Percentiles rank a stretch among this genome's conserved stretches.
Conservation (phyloP, 1,284 basidiomycete genomes). For the Chalciporus sp. region DNA sequence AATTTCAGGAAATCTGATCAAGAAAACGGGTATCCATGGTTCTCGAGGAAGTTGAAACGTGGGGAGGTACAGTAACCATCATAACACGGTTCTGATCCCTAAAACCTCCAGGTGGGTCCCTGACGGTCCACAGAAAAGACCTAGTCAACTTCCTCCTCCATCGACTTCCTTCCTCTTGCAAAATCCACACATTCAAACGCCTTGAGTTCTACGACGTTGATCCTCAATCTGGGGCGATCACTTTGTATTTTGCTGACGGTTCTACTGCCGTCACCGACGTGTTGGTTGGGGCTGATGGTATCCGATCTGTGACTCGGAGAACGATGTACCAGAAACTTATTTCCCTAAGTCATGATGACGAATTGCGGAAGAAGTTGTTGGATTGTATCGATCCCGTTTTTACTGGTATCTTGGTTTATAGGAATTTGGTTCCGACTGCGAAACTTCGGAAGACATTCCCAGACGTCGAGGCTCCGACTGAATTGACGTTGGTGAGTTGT, state of each 20-base stretch:
- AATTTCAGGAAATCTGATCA: slow-evolving; percentile 27
- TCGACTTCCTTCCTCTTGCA: slow-evolving; percentile 31
- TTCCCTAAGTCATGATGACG: slow-evolving; percentile 5
- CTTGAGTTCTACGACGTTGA: slow-evolving; percentile 29
- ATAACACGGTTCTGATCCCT: not conserved
- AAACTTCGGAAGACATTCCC: slow-evolving; percentile 29
- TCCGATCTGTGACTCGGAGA: slow-evolving; percentile 24
- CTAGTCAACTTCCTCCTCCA: slow-evolving; percentile 33
- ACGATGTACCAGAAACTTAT: slow-evolving; percentile 21
- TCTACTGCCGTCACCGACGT: slow-evolving; percentile 36
- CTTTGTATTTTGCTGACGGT: slow-evolving; percentile 36
- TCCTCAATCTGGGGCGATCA: slow-evolving; percentile 15
- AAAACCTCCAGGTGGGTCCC: slow-evolving; percentile 23
- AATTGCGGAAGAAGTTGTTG: slow-evolving; percentile 8
- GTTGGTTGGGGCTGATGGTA: slow-evolving; percentile 35
- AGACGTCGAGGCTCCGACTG: slow-evolving; percentile 36
- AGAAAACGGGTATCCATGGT: slow-evolving; percentile 29
- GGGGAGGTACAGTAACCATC: not conserved
- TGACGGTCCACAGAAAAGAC: slow-evolving; percentile 36
- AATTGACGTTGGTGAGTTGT: slow-evolving; percentile 38
- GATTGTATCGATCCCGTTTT: slow-evolving; percentile 19
- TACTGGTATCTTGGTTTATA: slow-evolving; percentile 25
- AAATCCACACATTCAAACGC: slow-evolving; percentile 34
- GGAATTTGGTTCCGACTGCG: slow-evolving; percentile 15
- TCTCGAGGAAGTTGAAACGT: slow-evolving; percentile 14